phyloP scores from a whole-genome alignment of 306 rosid genomes.

The Styphnolobium japonicum region DNA sequence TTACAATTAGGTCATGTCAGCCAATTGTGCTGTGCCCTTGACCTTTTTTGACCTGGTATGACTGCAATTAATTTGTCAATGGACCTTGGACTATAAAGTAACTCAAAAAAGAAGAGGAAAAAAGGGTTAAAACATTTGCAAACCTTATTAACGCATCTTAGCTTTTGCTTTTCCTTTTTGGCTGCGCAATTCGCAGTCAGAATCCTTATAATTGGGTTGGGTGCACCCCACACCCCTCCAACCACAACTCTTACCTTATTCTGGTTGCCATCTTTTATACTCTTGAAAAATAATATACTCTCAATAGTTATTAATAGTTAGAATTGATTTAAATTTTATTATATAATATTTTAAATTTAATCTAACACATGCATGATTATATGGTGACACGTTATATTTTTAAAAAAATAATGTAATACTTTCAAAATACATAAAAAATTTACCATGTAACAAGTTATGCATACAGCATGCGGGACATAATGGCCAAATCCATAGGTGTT shows the following conservation, averaged over 20 bases:
- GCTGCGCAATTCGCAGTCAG: slow-evolving; percentile 11
- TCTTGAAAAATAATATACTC: too few relatives aligned
- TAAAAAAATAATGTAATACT: too few relatives aligned
- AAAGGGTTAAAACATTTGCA: neutral
- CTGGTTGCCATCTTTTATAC: too few relatives aligned
- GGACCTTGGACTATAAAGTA: slow-evolving; percentile 10
- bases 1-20: slow-evolving; percentile 2
- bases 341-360: too few relatives aligned
- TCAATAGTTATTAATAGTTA: too few relatives aligned
- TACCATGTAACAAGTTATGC: too few relatives aligned
- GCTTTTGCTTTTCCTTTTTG: slow-evolving; percentile 3
- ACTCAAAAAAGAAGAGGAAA: neutral
- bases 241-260: neutral
- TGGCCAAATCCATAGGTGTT: neutral
- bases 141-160: neutral
- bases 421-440: too few relatives aligned
- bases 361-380: too few relatives aligned
- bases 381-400: too few relatives aligned
- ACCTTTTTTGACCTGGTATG: slow-evolving; percentile 18
- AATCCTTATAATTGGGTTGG: slow-evolving; percentile 24
- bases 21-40: slow-evolving; percentile 10
- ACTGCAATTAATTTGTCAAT: slow-evolving; percentile 17
- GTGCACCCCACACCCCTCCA: neutral
- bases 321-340: too few relatives aligned
- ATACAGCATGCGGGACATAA: neutral